phyloP scores from a whole-genome alignment of 2,329 filamentous ascomycete genomes.

The Fusarium tjaetaba region DNA sequence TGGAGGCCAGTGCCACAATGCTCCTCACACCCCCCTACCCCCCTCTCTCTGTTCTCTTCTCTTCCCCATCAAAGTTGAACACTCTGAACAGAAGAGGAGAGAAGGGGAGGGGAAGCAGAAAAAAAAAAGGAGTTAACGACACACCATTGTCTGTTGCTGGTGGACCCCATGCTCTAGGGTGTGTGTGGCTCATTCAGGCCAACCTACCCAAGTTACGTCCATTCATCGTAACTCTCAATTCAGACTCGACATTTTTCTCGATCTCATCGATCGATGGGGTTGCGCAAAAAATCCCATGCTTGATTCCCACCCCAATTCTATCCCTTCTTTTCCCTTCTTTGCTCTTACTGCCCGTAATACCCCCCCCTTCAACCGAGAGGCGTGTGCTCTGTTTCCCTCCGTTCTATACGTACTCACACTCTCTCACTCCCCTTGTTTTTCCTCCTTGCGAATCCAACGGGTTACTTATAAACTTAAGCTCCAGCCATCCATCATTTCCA shows the following conservation, averaged over 20 bases:
- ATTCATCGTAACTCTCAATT: conserved; percentile 28
- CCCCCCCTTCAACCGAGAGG: not conserved
- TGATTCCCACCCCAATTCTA: conserved; percentile 42
- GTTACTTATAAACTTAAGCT: conserved; percentile 40
- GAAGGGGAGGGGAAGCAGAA: not conserved
- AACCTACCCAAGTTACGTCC: conserved; percentile 29
- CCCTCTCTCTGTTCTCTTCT: not conserved
- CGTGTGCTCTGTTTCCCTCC: not conserved
- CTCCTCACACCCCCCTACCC: not conserved
- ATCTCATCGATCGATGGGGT: conserved; percentile 52
- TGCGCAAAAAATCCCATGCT: conserved; percentile 45
- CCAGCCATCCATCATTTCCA: conserved; percentile 33
- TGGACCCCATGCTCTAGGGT: conserved; percentile 18
- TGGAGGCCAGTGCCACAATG: conserved; percentile 2
- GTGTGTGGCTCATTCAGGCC: conserved; percentile 29
- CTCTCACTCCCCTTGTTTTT: conserved; percentile 28
- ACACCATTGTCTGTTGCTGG: conserved; percentile 29
- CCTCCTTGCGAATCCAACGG: conserved; percentile 20
- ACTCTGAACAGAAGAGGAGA: not conserved
- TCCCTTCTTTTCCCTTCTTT: conserved; percentile 31
- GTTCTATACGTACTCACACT: not conserved
- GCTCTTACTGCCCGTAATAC: conserved; percentile 3
- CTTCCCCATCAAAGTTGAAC: not conserved
- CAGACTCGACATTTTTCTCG: conserved; percentile 43
- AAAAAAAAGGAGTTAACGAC: not conserved